These are phyloP conservation scores for Suzukiozyma palmioleophila DNA, from an alignment of 1,139 yeast species.

Conservation along the genomic window DNA sequence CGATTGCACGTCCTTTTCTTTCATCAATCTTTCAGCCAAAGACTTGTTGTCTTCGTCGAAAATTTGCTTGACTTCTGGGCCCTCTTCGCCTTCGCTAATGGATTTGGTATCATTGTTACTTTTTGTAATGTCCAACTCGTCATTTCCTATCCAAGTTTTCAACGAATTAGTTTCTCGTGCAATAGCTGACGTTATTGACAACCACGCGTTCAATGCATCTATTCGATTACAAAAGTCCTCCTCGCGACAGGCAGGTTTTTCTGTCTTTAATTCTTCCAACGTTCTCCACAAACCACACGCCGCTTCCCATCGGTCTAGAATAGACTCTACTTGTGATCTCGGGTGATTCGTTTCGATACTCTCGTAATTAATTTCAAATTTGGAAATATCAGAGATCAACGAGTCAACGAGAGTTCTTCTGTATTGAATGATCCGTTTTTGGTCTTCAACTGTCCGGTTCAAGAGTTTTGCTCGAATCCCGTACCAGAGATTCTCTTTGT, in stretches of 20 bases:
- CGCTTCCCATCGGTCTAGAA: conserved; percentile 60
- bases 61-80: conserved; percentile 33
- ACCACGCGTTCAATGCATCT: conserved; percentile 84
- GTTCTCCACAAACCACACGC: conserved; percentile 82
- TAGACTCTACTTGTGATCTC: conserved; percentile 47
- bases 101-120: conserved; percentile 25
- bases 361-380: conserved; percentile 51
- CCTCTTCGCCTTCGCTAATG: conserved; percentile 27
- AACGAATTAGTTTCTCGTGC: conserved; percentile 54
- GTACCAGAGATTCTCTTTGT: conserved; percentile 77
- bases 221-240: conserved; percentile 62
- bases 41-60: conserved; percentile 59
- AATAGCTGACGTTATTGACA: conserved; percentile 68
- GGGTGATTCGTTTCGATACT: conserved; percentile 26
- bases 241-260: conserved; percentile 68
- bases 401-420: conserved; percentile 72
- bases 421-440: conserved; percentile 64
- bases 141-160: conserved; percentile 74
- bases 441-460: conserved; percentile 80
- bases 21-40: conserved; percentile 80
- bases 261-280: conserved; percentile 69
- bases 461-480: conserved; percentile 76
- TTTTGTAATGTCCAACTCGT: conserved; percentile 56
- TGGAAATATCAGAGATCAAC: conserved; percentile 65
- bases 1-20: conserved; percentile 76